Conservation (phyloP, 1,284 basidiomycete genomes). For the Marasmius fiardii region DNA sequence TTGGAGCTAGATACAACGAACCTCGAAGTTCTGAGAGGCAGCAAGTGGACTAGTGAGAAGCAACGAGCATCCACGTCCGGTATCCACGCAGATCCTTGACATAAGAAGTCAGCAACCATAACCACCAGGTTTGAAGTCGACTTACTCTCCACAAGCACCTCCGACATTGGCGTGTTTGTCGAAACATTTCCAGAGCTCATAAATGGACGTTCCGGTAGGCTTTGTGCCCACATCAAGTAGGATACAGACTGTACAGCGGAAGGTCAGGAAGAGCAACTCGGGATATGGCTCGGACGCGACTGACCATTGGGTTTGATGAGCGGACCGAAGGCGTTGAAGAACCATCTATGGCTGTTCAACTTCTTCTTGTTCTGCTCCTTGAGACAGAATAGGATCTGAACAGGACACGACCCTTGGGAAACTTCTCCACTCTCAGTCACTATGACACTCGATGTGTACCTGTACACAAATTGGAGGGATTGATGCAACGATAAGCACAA, state of each 20-base stretch:
- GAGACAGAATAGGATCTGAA: constrained; percentile 92
- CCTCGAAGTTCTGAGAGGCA: constrained; percentile 89
- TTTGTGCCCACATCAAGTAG: constrained; percentile 93
- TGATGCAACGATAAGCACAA: not conserved
- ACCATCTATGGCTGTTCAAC: constrained; percentile 92
- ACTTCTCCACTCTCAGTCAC: constrained; percentile 87
- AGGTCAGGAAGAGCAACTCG: not conserved
- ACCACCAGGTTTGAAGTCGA: constrained; percentile 5
- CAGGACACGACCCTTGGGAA: constrained; percentile 76
- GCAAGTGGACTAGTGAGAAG: constrained; percentile 86
- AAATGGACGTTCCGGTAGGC: constrained; percentile 90
- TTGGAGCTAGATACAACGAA: constrained; percentile 20
- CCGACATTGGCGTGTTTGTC: constrained; percentile 89
- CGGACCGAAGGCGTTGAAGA: constrained; percentile 95
- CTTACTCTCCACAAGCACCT: constrained; percentile 92
- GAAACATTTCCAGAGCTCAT: constrained; percentile 96
- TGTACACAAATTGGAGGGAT: constrained; percentile 27
- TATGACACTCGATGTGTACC: constrained; percentile 77
- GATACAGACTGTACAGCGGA: constrained; percentile 58
- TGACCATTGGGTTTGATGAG: constrained; percentile 79
- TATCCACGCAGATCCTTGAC: constrained; percentile 78
- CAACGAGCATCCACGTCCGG: constrained; percentile 74
- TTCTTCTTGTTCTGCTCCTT: constrained; percentile 98
- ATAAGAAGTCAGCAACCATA: constrained; percentile 4
- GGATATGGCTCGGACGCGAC: constrained; percentile 16